These are phyloP conservation scores for Chaetoscypha palmicola DNA, from an alignment of 2,329 filamentous ascomycete species.

Conservation along the genomic window DNA sequence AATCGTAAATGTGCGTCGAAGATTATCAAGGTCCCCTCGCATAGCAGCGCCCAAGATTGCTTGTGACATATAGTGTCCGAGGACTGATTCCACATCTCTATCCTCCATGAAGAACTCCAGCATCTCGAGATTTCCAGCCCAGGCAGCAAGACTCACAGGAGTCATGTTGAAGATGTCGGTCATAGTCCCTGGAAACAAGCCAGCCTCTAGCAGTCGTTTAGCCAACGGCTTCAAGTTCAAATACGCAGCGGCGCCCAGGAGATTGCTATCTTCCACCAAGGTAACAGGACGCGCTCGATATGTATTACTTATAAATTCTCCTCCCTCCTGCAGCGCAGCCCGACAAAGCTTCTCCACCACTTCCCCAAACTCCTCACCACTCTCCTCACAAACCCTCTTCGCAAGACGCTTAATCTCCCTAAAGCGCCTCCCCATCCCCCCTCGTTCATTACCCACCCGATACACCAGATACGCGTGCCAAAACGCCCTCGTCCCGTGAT, in stretches of 20 bases:
- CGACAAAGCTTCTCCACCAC: conserved; percentile 15
- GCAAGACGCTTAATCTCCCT: conserved; percentile 8
- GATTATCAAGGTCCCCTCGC: no score
- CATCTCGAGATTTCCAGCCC: no score
- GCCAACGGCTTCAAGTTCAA: conserved; percentile 8
- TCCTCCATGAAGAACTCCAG: no score
- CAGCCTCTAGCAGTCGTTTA: conserved; percentile 7
- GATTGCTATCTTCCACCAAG: no score
- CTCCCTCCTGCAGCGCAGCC: conserved; percentile 6
- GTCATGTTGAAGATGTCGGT: no score
- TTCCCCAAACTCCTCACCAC: neutral
- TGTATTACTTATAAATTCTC: neutral
- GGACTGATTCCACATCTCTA: no score
- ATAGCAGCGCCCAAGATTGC: no score
- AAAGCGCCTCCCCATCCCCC: conserved; percentile 2
- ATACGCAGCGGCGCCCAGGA: conserved; percentile 11
- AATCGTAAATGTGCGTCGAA: no score
- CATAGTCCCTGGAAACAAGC: neutral
- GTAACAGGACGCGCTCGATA: no score
- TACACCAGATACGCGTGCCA: conserved; percentile 18
- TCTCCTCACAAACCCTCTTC: conserved; percentile 11
- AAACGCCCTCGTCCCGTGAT: conserved; percentile 6
- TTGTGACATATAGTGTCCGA: no score
- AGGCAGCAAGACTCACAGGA: no score
- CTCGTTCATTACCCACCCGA: conserved; percentile 7